A percentile compares a stretch with the other conserved stretches of the same genome.
Conservation (phyloP, 345 rosid genomes). For the Salix viminalis region DNA sequence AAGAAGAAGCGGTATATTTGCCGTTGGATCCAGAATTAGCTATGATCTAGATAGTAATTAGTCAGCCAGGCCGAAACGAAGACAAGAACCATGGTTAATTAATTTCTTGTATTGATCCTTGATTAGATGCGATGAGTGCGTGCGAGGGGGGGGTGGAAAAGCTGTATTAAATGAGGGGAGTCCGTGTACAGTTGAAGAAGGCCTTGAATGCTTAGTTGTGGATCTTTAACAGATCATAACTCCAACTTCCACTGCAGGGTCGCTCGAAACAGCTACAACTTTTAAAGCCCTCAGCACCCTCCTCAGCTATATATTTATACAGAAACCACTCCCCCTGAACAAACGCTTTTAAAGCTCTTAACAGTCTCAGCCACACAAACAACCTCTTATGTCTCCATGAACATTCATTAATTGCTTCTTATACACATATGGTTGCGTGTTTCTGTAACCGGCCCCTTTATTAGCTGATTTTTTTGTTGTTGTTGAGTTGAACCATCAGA, state of each 20-base stretch:
- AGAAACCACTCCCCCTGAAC: slow-evolving; percentile 17
- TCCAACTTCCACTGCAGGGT: slow-evolving; percentile 46
- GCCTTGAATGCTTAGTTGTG: slow-evolving; percentile 31
- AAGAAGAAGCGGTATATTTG: too few species aligned
- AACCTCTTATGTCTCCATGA: not conserved
- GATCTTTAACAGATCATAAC: slow-evolving; percentile 38
- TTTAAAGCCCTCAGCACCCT: slow-evolving; percentile 49
- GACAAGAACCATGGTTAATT: not conserved
- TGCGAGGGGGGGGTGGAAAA: slow-evolving; percentile 1
- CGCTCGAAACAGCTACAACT: slow-evolving; percentile 30
- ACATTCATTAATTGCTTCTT: too few species aligned
- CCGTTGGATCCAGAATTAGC: too few species aligned
- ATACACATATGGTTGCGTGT: too few species aligned
- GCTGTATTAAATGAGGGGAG: slow-evolving; percentile 40
- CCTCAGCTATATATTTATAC: slow-evolving; percentile 9
- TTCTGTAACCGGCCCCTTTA: too few species aligned
- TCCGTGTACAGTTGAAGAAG: slow-evolving; percentile 46
- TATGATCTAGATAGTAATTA: too few species aligned
- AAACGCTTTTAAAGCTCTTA: slow-evolving; percentile 18
- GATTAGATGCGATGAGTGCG: slow-evolving; percentile 40
- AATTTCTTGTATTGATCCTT: not conserved
- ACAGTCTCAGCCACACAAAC: slow-evolving; percentile 5
- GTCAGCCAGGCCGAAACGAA: not conserved
- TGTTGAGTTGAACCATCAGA: too few species aligned
- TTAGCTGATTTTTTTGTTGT: too few species aligned